A percentile compares a stretch with the other conserved stretches of the same genome.
Conservation (phyloP, 2,329 filamentous ascomycete species). For the Cercospora sp. region DNA sequence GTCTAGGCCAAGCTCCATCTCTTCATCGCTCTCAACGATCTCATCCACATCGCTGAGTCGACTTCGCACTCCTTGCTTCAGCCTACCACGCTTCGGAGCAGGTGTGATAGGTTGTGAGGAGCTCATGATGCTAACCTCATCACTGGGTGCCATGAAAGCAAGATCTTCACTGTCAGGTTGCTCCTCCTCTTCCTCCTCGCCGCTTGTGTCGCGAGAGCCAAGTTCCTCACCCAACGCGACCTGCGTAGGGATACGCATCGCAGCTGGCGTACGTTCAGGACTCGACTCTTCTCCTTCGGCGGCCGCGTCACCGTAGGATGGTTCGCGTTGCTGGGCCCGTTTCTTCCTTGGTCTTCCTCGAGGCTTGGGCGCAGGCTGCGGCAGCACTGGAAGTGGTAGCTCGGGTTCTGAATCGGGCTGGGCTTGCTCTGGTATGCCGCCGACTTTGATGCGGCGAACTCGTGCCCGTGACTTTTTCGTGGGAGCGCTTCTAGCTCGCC, state of each 20-base stretch:
- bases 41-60: constrained; percentile 23
- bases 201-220: constrained; percentile 49
- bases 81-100: constrained; percentile 18
- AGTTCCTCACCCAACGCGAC: constrained; percentile 39
- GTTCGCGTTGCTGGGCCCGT: constrained; percentile 18
- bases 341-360: constrained; percentile 30
- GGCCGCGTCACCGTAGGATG: constrained; percentile 35
- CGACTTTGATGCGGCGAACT: constrained; percentile 12
- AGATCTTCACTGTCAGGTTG: constrained; percentile 50
- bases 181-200: constrained; percentile 47
- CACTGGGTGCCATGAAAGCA: constrained; percentile 50
- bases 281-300: constrained; percentile 39
- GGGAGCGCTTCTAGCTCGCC: neutral
- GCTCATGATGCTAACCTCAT: constrained; percentile 38
- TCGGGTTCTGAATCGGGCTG: constrained; percentile 21
- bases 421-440: neutral
- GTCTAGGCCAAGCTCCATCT: constrained; percentile 9
- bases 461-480: constrained; percentile 23
- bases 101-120: constrained; percentile 32
- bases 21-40: constrained; percentile 17
- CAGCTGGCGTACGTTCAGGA: constrained; percentile 39
- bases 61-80: constrained; percentile 21
- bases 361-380: constrained; percentile 16
- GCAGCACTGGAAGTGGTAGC: constrained; percentile 8
- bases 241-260: constrained; percentile 41